Base-by-base conservation (phyloP, 768 basidiomycete species). In the Pisolithus marmoratus region DNA sequence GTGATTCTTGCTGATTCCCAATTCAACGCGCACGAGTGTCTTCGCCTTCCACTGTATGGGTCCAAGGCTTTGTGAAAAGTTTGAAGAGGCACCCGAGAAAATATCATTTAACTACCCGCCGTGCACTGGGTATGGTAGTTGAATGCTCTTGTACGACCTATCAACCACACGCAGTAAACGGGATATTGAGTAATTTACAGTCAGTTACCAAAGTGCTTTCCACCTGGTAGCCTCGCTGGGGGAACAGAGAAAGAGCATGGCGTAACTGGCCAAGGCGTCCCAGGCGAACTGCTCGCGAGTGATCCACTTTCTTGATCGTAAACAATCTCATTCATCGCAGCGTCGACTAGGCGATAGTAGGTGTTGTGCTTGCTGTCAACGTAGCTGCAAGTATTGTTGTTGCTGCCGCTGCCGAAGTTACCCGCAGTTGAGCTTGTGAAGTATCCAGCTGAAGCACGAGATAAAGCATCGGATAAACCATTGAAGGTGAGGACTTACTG, bases 371-470 rank as follows among this genome's bases (percentile, higher is more conserved):
- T 65, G 42, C 59, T 57, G 62, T 90, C 85, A 11, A 63, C 56
- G 61, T 88, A 91, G 31, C 63, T 66, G 66, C 90, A 83, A 1
- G 74, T 76, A 63, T 89, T 89, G 67, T 77, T 79, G 66, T 72
- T 87, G 6, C 83, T 85, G 26, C 87, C 86, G 50, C 86, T 86
- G 1, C 83, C 86, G 7, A 66, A 65, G 61, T 81, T 83, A 12
- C 81, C 79, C 1, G 68, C 65, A 29, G 73, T 62, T 1, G 70
- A 63, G 1, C 70, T 58, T 12, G 68, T 65, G 65, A 82, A 80
- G 65, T 76, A 79, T 19, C 79, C 83, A 46, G 66, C 83, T 80
- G 51, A 5, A 17, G 15, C 9, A 23, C 19, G 4, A 23, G 5
- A 14, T 57, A n/a, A 64, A 37, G 34, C 26, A 8, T 24, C 46